These are phyloP conservation scores for Geosmithia putterillii DNA, from an alignment of 2,329 filamentous ascomycete species.

Conservation along the genomic window DNA sequence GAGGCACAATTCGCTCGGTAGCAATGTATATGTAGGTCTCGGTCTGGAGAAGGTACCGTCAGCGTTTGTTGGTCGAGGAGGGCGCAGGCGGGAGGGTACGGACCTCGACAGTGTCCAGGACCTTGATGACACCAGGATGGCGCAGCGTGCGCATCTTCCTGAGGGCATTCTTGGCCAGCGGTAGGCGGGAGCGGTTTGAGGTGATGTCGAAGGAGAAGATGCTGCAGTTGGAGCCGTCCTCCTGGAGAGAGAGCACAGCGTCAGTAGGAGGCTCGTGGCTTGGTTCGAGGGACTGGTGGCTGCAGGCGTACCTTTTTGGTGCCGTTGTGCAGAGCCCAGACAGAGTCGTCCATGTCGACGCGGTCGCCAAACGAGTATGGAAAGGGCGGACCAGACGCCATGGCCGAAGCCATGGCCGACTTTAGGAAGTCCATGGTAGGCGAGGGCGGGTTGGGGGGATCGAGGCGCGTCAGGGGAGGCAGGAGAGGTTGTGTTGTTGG, in stretches of 20 bases:
- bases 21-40: conserved; percentile 94
- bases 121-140: conserved; percentile 89
- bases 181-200: conserved; percentile 66
- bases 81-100: conserved; percentile 1
- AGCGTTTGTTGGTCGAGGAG: conserved; percentile 5
- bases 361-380: conserved; percentile 88
- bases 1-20: conserved; percentile 76
- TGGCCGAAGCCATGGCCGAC: conserved; percentile 91
- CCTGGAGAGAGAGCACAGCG: conserved; percentile 34
- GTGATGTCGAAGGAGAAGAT: conserved; percentile 92
- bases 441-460: background rate
- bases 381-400: conserved; percentile 87
- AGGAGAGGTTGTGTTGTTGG: background rate
- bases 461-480: too few relatives aligned
- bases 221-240: conserved; percentile 88
- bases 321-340: conserved; percentile 94
- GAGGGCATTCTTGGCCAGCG: conserved; percentile 84
- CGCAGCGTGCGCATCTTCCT: conserved; percentile 87
- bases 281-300: background rate
- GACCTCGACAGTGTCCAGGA: conserved; percentile 89
- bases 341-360: conserved; percentile 83
- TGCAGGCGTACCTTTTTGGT: conserved; percentile 62
- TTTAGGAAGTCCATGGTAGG: conserved; percentile 86
- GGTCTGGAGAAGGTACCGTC: conserved; percentile 42
- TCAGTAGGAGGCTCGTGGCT: background rate